Evolutionary conservation across 2,329 filamentous ascomycete species (phyloP).

Genomic region (Aspergillus oerlinghausenensis): DNA sequence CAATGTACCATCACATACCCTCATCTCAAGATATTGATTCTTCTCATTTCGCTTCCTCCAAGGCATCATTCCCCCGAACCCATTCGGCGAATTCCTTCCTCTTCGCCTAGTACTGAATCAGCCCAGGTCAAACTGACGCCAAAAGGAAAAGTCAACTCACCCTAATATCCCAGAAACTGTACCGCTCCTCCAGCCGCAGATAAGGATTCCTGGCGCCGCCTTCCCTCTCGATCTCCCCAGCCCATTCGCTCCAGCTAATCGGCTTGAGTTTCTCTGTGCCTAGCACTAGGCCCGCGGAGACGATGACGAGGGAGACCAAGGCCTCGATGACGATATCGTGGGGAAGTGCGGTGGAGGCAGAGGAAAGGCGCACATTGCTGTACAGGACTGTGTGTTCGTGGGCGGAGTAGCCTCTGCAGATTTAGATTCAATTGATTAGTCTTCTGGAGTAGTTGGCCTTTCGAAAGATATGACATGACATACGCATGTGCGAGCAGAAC

Average conservation of each 20-base stretch:
- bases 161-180: conserved; percentile 83
- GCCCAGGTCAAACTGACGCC: not conserved
- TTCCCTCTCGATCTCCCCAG: conserved; percentile 64
- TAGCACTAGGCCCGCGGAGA: conserved; percentile 78
- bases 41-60: conserved; percentile 20
- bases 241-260: conserved; percentile 80
- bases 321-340: conserved; percentile 86
- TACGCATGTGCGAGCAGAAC: conserved; percentile 84
- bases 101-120: conserved; percentile 44
- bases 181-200: conserved; percentile 68
- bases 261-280: conserved; percentile 75
- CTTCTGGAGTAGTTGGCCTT: not conserved
- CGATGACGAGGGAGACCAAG: conserved; percentile 69
- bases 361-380: conserved; percentile 48
- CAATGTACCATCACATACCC: not conserved
- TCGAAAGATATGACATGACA: conserved; percentile 40
- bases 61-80: conserved; percentile 47
- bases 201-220: conserved; percentile 73
- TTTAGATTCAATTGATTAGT: not conserved
- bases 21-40: not conserved
- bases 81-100: conserved; percentile 74
- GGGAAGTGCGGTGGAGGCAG: conserved; percentile 57
- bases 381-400: conserved; percentile 82
- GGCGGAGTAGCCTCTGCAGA: conserved; percentile 82
- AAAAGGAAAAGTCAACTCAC: conserved; percentile 41